Percentiles rank a stretch among this genome's conserved stretches.
phyloP scores from a whole-genome alignment of 2,329 filamentous ascomycete species.

The Cryphonectria japonica region DNA sequence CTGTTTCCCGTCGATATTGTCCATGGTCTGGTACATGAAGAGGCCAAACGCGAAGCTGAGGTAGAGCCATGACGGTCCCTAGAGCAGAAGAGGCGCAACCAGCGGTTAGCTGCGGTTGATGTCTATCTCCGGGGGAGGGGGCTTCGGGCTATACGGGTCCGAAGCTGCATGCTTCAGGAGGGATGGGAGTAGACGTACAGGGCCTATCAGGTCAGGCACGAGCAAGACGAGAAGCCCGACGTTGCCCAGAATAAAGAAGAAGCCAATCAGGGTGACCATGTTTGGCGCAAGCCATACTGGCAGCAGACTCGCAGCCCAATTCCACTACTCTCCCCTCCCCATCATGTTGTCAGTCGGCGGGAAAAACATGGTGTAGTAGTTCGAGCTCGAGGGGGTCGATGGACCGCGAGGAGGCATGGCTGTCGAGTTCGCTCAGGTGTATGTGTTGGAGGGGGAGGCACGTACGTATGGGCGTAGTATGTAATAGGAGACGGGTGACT shows the following conservation, averaged over 20 bases:
- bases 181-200: conserved; percentile 58
- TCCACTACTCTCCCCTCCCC: conserved; percentile 70
- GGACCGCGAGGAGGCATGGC: conserved; percentile 24
- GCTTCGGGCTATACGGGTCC: conserved; percentile 1
- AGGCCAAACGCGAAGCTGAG: conserved; percentile 94
- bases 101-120: conserved; percentile 23
- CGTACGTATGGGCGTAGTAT: conserved; percentile 94
- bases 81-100: background rate
- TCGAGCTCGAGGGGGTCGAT: conserved; percentile 16
- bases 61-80: conserved; percentile 91
- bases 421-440: conserved; percentile 24
- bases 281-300: conserved; percentile 97
- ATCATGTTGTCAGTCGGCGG: conserved; percentile 27
- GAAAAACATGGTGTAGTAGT: conserved; percentile 4
- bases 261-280: conserved; percentile 94
- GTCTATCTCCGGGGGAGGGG: conserved; percentile 25
- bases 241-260: conserved; percentile 90
- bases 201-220: conserved; percentile 89
- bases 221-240: conserved; percentile 73
- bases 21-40: conserved; percentile 99
- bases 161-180: conserved; percentile 12
- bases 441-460: conserved; percentile 30
- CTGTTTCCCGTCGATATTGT: conserved; percentile 98
- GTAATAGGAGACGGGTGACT: conserved; percentile 90
- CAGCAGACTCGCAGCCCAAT: conserved; percentile 87